Percentiles rank a stretch among this genome's conserved stretches.
Evolutionary conservation across 2,329 filamentous ascomycete species (phyloP).

Genomic region (Aurifilum marmelostoma): DNA sequence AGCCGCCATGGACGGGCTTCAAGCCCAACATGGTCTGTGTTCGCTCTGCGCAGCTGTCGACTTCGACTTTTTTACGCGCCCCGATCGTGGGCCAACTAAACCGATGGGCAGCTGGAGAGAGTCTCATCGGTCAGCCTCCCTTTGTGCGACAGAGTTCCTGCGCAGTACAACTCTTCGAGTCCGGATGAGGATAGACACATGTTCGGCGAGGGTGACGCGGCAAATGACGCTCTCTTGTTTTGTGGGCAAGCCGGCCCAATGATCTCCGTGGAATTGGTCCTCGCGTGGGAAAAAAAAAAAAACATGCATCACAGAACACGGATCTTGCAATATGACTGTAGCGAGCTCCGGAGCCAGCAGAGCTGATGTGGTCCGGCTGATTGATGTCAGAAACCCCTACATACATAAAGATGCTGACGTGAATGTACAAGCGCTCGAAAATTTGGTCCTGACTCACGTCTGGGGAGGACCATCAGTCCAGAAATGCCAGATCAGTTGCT

Average conservation of each 20-base stretch:
- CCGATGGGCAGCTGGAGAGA: background rate
- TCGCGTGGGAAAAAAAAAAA: too few species aligned
- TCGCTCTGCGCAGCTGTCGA: too few species aligned
- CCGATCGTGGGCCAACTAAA: too few species aligned
- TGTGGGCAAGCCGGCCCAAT: background rate
- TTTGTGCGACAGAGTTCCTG: background rate
- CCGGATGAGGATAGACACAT: background rate
- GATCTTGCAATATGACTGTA: background rate
- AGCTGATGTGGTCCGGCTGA: background rate
- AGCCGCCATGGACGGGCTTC: too few species aligned
- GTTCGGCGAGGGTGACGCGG: background rate
- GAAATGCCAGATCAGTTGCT: background rate
- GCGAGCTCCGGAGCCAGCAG: background rate
- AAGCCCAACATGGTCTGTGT: too few species aligned
- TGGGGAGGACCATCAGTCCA: background rate
- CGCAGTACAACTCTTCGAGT: background rate
- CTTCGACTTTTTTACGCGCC: too few species aligned
- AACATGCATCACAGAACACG: background rate
- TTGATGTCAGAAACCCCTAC: background rate
- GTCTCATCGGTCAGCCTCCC: background rate
- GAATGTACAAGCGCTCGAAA: background rate
- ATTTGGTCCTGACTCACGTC: background rate
- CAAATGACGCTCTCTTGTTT: background rate
- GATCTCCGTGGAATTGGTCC: background rate
- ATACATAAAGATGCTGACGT: background rate